phyloP scores from a whole-genome alignment of 2,329 filamentous ascomycete species.

The Claviceps purpurea region DNA sequence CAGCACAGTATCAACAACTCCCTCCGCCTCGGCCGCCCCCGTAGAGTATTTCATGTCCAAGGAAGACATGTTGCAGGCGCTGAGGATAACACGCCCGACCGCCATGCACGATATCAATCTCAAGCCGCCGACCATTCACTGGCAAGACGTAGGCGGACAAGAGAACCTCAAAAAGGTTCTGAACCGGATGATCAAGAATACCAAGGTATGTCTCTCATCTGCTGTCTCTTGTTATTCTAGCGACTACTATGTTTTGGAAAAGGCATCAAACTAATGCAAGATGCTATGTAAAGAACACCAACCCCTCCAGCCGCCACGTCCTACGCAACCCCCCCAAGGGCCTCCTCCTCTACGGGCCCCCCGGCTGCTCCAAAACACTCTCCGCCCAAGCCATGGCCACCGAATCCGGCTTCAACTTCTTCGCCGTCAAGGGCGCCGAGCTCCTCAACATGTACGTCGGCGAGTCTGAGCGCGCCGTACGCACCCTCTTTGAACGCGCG shows the following conservation, averaged over 20 bases:
- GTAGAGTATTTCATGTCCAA: conserved; percentile 18
- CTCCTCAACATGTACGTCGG: conserved; percentile 95
- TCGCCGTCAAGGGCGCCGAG: conserved; percentile 87
- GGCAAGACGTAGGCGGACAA: conserved; percentile 81
- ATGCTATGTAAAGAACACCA: conserved; percentile 11
- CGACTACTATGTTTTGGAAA: too few relatives aligned
- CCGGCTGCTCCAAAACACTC: conserved; percentile 89
- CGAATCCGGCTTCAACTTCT: conserved; percentile 83
- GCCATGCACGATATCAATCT: conserved; percentile 84
- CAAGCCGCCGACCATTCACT: conserved; percentile 73
- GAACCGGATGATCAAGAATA: conserved; percentile 33
- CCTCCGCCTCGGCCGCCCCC: background rate
- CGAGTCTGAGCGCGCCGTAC: conserved; percentile 76
- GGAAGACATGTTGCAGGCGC: conserved; percentile 50
- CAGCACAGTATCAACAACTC: background rate
- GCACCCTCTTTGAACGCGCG: conserved; percentile 76
- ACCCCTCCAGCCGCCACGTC: conserved; percentile 19
- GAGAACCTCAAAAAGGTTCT: conserved; percentile 55
- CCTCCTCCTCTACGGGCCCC: conserved; percentile 79
- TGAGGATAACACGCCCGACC: conserved; percentile 60
- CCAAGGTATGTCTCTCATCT: conserved; percentile 13
- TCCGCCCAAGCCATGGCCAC: conserved; percentile 84
- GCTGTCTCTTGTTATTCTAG: too few relatives aligned
- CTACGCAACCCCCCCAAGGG: conserved; percentile 57
- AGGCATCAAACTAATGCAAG: background rate